These are phyloP conservation scores for Cornus kousa DNA, from an alignment of 148 eudicot genomes.

Conservation along the genomic window DNA sequence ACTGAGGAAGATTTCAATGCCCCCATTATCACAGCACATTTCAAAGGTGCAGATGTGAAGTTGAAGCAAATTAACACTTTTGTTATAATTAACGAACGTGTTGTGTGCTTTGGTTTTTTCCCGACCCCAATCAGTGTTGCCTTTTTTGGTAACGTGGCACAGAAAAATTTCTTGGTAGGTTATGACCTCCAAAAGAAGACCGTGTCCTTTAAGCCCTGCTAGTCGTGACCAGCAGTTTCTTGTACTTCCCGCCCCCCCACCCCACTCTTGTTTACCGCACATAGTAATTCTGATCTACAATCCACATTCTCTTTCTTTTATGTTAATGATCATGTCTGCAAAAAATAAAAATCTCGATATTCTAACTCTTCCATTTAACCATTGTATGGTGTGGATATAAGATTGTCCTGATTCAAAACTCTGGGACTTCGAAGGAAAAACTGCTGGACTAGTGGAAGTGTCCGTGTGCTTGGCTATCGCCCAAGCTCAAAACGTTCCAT, in stretches of 20 bases:
- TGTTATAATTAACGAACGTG: neutral
- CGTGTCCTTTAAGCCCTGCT: constrained; percentile 33
- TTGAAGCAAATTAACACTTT: constrained; percentile 18
- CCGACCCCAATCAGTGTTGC: neutral
- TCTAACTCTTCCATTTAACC: no score
- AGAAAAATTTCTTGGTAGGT: constrained; percentile 31
- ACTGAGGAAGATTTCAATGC: neutral
- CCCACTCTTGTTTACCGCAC: no score
- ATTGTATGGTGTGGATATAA: no score
- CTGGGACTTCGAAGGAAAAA: no score
- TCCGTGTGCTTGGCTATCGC: no score
- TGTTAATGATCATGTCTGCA: no score
- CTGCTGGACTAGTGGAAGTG: no score
- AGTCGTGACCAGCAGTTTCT: constrained; percentile 19
- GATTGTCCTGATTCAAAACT: no score
- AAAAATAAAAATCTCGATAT: no score
- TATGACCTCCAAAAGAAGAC: constrained; percentile 26
- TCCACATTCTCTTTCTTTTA: no score
- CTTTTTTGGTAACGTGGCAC: constrained; percentile 28
- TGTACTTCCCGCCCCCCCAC: neutral
- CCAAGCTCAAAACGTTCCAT: no score
- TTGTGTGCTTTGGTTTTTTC: constrained; percentile 18
- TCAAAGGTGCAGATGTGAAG: constrained; percentile 21
- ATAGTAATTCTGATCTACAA: no score
- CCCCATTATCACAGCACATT: constrained; percentile 21